Evolutionary conservation across 441 rosid species (phyloP).

Genomic region (Mallotus repandus): DNA sequence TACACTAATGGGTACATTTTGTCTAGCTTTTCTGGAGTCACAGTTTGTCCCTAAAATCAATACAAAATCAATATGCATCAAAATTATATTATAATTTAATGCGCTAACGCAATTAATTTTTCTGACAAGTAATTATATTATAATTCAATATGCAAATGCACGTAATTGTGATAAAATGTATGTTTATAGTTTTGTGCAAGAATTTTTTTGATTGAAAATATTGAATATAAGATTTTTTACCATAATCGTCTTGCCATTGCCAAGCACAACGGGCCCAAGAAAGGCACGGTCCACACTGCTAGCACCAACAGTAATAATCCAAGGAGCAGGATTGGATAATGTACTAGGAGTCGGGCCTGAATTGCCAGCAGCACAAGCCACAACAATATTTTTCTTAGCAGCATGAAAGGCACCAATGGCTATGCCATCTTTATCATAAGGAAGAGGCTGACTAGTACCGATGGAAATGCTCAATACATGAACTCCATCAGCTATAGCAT

Average conservation of each 20-base stretch:
- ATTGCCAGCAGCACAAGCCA: slow-evolving; percentile 67
- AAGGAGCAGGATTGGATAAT: slow-evolving; percentile 65
- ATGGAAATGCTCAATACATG: slow-evolving; percentile 65
- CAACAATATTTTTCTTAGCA: slow-evolving; percentile 49
- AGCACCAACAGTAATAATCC: slow-evolving; percentile 82
- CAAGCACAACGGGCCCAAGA: slow-evolving; percentile 43
- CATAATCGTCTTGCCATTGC: slow-evolving; percentile 50
- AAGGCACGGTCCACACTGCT: slow-evolving; percentile 71
- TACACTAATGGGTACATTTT: slow-evolving; percentile 50
- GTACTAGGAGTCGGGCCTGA: slow-evolving; percentile 58
- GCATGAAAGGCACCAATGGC: slow-evolving; percentile 74
- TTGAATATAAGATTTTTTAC: slow-evolving; percentile 30
- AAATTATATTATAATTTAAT: neutral
- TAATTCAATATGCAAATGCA: neutral
- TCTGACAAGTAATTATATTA: too few species aligned
- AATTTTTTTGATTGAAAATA: too few species aligned
- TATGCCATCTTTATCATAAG: slow-evolving; percentile 40
- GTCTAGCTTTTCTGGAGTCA: slow-evolving; percentile 47
- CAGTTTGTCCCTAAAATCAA: slow-evolving; percentile 57
- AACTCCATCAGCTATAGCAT: slow-evolving; percentile 77
- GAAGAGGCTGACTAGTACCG: slow-evolving; percentile 14
- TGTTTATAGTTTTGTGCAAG: neutral
- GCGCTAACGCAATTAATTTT: neutral
- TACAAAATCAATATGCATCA: neutral
- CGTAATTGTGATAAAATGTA: too few species aligned